Conservation (phyloP, 2,329 filamentous ascomycete species). For the Bipolaris zeicola region DNA sequence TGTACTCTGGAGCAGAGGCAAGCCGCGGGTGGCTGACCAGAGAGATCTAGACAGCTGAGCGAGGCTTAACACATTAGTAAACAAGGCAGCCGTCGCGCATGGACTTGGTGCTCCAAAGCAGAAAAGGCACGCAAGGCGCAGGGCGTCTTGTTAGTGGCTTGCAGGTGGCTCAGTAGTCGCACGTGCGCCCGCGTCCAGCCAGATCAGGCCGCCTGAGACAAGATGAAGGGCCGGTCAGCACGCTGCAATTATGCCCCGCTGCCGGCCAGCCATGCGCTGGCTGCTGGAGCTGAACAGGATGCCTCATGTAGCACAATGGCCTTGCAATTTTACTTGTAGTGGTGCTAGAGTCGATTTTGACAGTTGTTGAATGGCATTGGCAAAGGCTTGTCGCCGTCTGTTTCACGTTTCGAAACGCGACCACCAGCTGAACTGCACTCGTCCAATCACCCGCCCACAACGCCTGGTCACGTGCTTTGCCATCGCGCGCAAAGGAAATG, state of each 20-base stretch:
- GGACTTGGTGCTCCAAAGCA: neutral
- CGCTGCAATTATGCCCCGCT: neutral
- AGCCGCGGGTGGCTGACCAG: neutral
- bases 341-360: conserved; percentile 4
- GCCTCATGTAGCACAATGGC: neutral
- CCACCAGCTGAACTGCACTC: conserved; percentile 1
- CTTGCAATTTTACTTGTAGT: conserved; percentile 1
- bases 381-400: conserved; percentile 27
- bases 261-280: neutral
- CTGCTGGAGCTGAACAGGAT: neutral
- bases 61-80: neutral
- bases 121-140: neutral
- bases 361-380: conserved; percentile 17
- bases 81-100: neutral
- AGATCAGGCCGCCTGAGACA: neutral
- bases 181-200: neutral
- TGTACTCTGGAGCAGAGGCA: neutral
- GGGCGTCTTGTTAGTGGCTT: neutral
- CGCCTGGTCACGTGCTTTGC: conserved; percentile 18
- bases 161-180: neutral
- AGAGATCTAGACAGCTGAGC: neutral
- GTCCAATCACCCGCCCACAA: conserved; percentile 24
- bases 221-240: neutral
- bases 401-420: conserved; percentile 37
- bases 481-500: conserved; percentile 6